Conservation (phyloP, 1,139 yeast genomes). For the Blastobotrys proliferans region DNA sequence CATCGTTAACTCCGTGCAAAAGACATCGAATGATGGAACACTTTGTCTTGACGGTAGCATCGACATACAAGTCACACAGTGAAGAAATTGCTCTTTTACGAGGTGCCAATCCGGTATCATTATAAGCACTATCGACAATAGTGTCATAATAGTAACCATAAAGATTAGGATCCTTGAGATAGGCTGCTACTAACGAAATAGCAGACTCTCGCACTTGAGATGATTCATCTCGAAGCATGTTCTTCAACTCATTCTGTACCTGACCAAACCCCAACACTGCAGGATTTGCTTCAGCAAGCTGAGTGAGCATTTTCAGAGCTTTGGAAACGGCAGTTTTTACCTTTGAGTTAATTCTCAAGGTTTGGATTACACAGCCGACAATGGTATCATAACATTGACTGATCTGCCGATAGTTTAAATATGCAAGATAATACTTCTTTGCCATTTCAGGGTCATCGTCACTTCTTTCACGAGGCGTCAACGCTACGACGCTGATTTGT, state of each 20-base stretch:
- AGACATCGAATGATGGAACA: slow-evolving; percentile 8
- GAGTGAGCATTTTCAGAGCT: slow-evolving; percentile 12
- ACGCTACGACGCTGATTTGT: background rate
- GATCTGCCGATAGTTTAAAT: slow-evolving; percentile 6
- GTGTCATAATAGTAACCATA: slow-evolving; percentile 9
- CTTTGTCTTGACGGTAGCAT: slow-evolving; percentile 1
- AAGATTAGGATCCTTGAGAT: slow-evolving; percentile 8
- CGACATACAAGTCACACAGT: slow-evolving; percentile 3
- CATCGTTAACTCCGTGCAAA: slow-evolving; percentile 12
- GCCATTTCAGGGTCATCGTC: background rate
- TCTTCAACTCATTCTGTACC: slow-evolving; percentile 9
- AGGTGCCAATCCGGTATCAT: slow-evolving; percentile 12
- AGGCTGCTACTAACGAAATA: slow-evolving; percentile 6
- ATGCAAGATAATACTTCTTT: background rate
- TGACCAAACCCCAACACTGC: slow-evolving; percentile 10
- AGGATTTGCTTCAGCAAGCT: slow-evolving; percentile 12
- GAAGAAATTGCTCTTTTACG: slow-evolving; percentile 10
- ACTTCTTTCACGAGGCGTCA: background rate
- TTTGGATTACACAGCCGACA: slow-evolving; percentile 9
- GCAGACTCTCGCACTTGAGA: slow-evolving; percentile 13
- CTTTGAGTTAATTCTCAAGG: slow-evolving; percentile 6
- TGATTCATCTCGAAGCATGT: slow-evolving; percentile 11
- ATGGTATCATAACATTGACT: slow-evolving; percentile 11
- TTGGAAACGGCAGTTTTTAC: slow-evolving; percentile 12
- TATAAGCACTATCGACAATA: slow-evolving; percentile 9